Percentiles rank a stretch among this genome's conserved stretches.
These are phyloP conservation scores for Cylindrotheca closterium DNA, from an alignment of 108 stramenopile species.

Conservation along the genomic window DNA sequence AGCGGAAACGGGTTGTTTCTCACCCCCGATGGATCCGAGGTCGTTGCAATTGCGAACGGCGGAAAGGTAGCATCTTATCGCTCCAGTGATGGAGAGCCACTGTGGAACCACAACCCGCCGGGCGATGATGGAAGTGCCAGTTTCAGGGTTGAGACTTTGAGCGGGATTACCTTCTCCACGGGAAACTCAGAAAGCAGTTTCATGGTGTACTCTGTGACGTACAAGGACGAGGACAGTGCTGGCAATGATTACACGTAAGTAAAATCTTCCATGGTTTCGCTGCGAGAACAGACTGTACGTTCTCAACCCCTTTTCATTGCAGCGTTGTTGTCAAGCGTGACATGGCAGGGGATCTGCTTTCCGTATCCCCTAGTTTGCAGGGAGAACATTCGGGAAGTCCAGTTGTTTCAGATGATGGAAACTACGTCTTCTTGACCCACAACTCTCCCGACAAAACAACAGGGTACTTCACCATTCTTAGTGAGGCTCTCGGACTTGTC, in stretches of 20 bases:
- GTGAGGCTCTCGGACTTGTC: constrained; percentile 2
- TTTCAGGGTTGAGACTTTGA: neutral
- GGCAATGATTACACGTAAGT: neutral
- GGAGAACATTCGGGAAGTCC: constrained; percentile 38
- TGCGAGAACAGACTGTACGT: too few relatives aligned
- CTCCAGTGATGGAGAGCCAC: constrained; percentile 5
- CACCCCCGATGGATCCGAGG: constrained; percentile 17
- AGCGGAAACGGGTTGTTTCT: constrained; percentile 33
- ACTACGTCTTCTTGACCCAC: constrained; percentile 44
- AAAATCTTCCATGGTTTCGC: too few relatives aligned
- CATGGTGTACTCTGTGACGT: neutral
- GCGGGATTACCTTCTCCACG: neutral
- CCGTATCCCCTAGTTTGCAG: constrained; percentile 31
- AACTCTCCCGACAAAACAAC: constrained; percentile 19
- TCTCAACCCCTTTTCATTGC: too few relatives aligned
- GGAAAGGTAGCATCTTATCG: constrained; percentile 26
- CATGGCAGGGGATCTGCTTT: constrained; percentile 22
- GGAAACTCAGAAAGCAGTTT: neutral
- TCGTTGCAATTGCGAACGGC: constrained; percentile 26
- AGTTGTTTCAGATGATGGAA: constrained; percentile 36
- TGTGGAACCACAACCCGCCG: constrained; percentile 28
- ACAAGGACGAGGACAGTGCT: neutral
- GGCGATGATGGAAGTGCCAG: neutral
- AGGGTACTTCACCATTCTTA: constrained; percentile 45
- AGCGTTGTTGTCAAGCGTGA: constrained; percentile 34